phyloP scores from a whole-genome alignment of 164 flowering plant genomes.

The Cinnamomum chago region DNA sequence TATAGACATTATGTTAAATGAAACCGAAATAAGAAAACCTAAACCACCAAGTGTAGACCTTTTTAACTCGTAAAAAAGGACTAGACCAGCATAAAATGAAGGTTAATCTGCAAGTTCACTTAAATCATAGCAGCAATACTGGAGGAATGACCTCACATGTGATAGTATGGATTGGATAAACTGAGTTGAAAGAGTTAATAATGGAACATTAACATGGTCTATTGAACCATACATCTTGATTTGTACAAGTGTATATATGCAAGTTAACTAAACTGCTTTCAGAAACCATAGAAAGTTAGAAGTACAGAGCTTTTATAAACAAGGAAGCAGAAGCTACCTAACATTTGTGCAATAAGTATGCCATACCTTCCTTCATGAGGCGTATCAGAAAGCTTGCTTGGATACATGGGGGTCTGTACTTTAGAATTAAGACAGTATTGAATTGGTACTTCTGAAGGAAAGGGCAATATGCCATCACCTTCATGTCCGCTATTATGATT shows the following conservation, averaged over 20 bases:
- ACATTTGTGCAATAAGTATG: slow-evolving; percentile 5
- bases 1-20: no score
- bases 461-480: slow-evolving; percentile 37
- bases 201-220: no score
- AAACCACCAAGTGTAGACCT: no score
- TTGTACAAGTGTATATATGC: no score
- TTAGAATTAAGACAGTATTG: slow-evolving; percentile 33
- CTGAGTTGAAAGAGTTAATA: no score
- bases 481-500: slow-evolving; percentile 23
- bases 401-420: slow-evolving; percentile 27
- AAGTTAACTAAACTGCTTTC: not conserved
- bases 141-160: no score
- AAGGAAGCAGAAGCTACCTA: not conserved
- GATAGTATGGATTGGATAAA: no score
- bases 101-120: no score
- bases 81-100: no score
- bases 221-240: not conserved
- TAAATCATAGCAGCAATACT: no score
- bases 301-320: not conserved
- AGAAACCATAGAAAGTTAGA: not conserved
- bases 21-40: no score
- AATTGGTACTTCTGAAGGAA: slow-evolving; percentile 32
- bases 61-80: no score
- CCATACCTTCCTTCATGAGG: slow-evolving; percentile 53
- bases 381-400: slow-evolving; percentile 22